Evolutionary conservation across 2,329 filamentous ascomycete species (phyloP).

Genomic region (Chrysoporthe cubensis): DNA sequence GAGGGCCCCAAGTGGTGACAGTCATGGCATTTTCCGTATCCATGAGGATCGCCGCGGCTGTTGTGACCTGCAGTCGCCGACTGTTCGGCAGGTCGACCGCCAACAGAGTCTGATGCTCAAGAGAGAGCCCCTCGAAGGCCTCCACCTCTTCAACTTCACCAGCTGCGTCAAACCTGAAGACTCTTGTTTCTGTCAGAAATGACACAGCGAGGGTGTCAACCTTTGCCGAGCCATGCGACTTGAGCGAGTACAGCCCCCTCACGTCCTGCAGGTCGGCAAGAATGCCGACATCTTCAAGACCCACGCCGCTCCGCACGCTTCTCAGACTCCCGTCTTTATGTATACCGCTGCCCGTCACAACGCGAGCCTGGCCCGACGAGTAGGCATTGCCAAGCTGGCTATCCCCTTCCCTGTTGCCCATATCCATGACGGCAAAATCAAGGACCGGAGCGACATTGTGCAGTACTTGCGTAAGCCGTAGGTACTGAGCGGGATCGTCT

Average conservation of each 20-base stretch:
- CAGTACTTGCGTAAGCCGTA: conserved; percentile 74
- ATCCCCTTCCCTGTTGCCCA: conserved; percentile 82
- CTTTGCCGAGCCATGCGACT: conserved; percentile 50
- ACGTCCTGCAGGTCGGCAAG: conserved; percentile 78
- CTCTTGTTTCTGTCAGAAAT: conserved; percentile 79
- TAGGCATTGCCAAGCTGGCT: conserved; percentile 81
- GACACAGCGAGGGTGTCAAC: conserved; percentile 78
- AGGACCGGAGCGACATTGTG: conserved; percentile 86
- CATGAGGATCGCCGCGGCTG: conserved; percentile 62
- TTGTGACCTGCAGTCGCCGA: conserved; percentile 77
- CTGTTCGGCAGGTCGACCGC: conserved; percentile 67
- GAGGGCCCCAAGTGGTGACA: conserved; percentile 62
- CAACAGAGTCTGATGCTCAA: conserved; percentile 74
- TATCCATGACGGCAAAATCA: conserved; percentile 95
- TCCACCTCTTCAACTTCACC: conserved; percentile 87
- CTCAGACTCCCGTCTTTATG: conserved; percentile 86
- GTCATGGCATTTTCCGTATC: conserved; percentile 61
- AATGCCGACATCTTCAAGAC: conserved; percentile 83
- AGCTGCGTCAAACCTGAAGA: conserved; percentile 74
- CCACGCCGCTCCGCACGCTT: conserved; percentile 91
- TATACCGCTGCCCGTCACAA: conserved; percentile 90
- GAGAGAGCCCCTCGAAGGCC: conserved; percentile 69
- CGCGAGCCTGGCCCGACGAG: conserved; percentile 89
- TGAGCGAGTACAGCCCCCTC: conserved; percentile 72
- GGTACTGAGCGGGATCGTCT: conserved; percentile 39